phyloP scores from a whole-genome alignment of 345 rosid species.

The Moringa oleifera region DNA sequence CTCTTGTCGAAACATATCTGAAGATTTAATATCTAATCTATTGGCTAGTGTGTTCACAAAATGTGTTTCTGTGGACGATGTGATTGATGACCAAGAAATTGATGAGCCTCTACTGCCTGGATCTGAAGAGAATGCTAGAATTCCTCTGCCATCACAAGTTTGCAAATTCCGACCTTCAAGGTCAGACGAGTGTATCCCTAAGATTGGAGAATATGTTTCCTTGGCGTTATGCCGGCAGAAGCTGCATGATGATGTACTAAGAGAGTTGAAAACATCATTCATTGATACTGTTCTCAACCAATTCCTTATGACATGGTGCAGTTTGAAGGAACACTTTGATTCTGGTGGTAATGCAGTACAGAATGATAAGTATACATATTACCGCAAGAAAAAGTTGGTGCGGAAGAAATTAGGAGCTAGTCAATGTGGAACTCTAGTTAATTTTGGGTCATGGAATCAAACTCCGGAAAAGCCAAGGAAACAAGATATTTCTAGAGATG shows the following conservation, averaged over 20 bases:
- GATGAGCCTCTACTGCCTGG: constrained; percentile 78
- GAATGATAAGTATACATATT: constrained; percentile 47
- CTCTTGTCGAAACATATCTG: constrained; percentile 18
- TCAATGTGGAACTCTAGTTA: constrained; percentile 20
- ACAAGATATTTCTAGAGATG: constrained; percentile 16
- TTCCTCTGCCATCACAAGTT: constrained; percentile 26
- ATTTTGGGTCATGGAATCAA: constrained; percentile 19
- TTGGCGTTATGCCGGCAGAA: constrained; percentile 74
- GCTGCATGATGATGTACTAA: constrained; percentile 62
- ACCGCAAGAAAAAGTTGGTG: constrained; percentile 41
- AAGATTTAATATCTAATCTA: constrained; percentile 32
- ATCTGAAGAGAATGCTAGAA: constrained; percentile 27
- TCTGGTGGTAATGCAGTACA: constrained; percentile 25
- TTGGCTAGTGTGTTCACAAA: constrained; percentile 42
- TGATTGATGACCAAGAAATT: constrained; percentile 29
- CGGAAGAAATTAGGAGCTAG: constrained; percentile 36
- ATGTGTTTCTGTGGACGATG: constrained; percentile 23
- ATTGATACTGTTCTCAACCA: constrained; percentile 34
- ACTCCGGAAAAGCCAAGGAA: constrained; percentile 35
- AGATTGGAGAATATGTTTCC: constrained; percentile 54
- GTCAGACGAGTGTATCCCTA: constrained; percentile 31
- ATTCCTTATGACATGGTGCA: constrained; percentile 30
- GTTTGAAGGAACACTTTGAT: constrained; percentile 19
- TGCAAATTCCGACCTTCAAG: constrained; percentile 38
- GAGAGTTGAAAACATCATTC: constrained; percentile 53